These are phyloP conservation scores for Sugiyamaella xylanicola DNA, from an alignment of 1,139 yeast genomes.

Conservation along the genomic window DNA sequence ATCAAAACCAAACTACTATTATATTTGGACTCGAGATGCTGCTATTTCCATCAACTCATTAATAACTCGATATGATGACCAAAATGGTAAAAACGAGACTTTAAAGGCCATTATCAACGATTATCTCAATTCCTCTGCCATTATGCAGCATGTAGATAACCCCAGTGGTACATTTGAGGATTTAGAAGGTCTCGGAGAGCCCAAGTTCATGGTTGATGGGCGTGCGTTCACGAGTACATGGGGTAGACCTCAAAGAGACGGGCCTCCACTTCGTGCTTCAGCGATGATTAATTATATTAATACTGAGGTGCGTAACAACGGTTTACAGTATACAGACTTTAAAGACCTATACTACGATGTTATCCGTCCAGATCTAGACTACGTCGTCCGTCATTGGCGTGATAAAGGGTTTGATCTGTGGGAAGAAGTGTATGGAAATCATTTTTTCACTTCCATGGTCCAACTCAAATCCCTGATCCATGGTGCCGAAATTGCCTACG, in stretches of 20 bases:
- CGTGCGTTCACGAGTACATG: slow-evolving; percentile 63
- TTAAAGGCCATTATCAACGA: slow-evolving; percentile 50
- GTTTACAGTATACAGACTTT: slow-evolving; percentile 31
- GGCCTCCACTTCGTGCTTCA: slow-evolving; percentile 80
- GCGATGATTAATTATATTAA: slow-evolving; percentile 62
- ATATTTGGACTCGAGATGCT: slow-evolving; percentile 81
- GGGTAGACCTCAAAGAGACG: slow-evolving; percentile 98
- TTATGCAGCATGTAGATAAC: slow-evolving; percentile 66
- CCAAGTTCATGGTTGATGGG: slow-evolving; percentile 74
- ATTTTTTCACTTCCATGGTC: slow-evolving; percentile 75
- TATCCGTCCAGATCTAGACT: slow-evolving; percentile 71
- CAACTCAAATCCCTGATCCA: slow-evolving; percentile 69
- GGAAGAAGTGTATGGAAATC: slow-evolving; percentile 82
- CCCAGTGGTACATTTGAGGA: slow-evolving; percentile 65
- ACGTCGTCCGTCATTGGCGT: slow-evolving; percentile 65
- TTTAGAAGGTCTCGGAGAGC: slow-evolving; percentile 75
- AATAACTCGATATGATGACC: slow-evolving; percentile 54
- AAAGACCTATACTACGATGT: slow-evolving; percentile 44
- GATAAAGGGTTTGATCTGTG: slow-evolving; percentile 78
- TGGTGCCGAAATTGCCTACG: slow-evolving; percentile 54
- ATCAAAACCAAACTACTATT: slow-evolving; percentile 71
- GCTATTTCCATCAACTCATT: slow-evolving; percentile 78
- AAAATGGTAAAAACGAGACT: slow-evolving; percentile 37
- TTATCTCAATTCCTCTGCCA: slow-evolving; percentile 60
- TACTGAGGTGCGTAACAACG: slow-evolving; percentile 43